Percentiles rank a stretch among this genome's conserved stretches.
Conservation (phyloP, 192 early-diverging fungal species). For the Geranomyces variabilis region DNA sequence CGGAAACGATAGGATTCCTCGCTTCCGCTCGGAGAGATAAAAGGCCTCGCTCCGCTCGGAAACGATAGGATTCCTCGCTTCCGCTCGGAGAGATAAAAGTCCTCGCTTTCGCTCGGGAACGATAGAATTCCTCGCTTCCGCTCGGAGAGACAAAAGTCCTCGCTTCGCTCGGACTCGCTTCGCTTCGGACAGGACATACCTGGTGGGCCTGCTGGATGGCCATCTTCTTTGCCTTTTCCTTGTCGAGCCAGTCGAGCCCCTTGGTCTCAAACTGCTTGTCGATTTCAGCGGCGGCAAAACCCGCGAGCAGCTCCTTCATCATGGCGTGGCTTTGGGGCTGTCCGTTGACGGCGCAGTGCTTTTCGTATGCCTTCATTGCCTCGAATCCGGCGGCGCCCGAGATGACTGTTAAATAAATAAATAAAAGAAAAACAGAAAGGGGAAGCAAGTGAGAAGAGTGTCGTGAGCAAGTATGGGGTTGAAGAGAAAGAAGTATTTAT, state of each 20-base stretch:
- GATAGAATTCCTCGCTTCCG: not conserved
- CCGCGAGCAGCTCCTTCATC: constrained; percentile 52
- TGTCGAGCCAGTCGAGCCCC: constrained; percentile 48
- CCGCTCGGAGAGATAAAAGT: no score
- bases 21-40: no score
- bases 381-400: constrained; percentile 59
- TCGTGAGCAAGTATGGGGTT: not conserved
- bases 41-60: not conserved
- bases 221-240: constrained; percentile 40
- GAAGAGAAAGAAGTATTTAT: no score
- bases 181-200: not conserved
- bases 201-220: constrained; percentile 37
- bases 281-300: constrained; percentile 48
- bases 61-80: not conserved
- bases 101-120: no score
- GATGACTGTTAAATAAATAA: constrained; percentile 22
- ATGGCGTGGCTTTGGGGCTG: constrained; percentile 29
- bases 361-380: constrained; percentile 50
- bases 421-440: no score
- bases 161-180: no score
- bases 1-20: not conserved
- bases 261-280: constrained; percentile 46
- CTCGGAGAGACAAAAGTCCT: no score
- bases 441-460: not conserved
- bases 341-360: constrained; percentile 27